Evolutionary conservation across 495 filamentous ascomycete genomes (phyloP), one percentile per base, ranked within the genome.

Genomic region (Penicillium waksmanii): DNA sequence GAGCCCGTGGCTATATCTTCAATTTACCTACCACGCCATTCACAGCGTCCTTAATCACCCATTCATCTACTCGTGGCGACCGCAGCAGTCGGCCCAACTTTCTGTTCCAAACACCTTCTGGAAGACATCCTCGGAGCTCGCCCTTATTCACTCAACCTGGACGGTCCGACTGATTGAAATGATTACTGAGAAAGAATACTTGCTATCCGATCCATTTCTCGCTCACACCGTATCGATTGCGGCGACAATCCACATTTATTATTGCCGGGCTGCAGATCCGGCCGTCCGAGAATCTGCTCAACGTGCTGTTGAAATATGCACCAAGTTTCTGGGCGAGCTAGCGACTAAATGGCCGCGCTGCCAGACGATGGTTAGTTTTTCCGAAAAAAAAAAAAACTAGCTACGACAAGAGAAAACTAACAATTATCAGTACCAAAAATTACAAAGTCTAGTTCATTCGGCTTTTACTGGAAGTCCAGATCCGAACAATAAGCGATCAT

Each of bases 51-150:
- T 79, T 12, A 79, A 79, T 47, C 76, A 79, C 23, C 76, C 76
- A 0, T 79, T 79, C 35, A 69, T 79, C 1, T 79, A 79, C 60
- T 77, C 77, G 10, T 74, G 75, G 61, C 66, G 72, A n/a, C 73
- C 76, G 3, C 74, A 77, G 27, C 71, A 76, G 21, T 74, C 77
- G n/a, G 56, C 72, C 35, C 77, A 77, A 50, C 71, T 79, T 3
- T 68, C 74, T 0, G 75, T 79, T 25, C 76, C 76, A 1, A 79
- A 79, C 36, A 75, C 70, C 3, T 79, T 79, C 53, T 79, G 76
- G 76, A 72, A 73, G 21, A 68, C 75, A 18, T 76, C 74, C 0
- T 77, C 76, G 0, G 76, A 79, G 54, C 56, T 77, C 5, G 76
- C 73, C 5, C 62, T 79, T 0, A 70, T 79, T 13, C 76, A 79